phyloP scores from a whole-genome alignment of 139 green algal species.

The Ettlia oleoabundans region DNA sequence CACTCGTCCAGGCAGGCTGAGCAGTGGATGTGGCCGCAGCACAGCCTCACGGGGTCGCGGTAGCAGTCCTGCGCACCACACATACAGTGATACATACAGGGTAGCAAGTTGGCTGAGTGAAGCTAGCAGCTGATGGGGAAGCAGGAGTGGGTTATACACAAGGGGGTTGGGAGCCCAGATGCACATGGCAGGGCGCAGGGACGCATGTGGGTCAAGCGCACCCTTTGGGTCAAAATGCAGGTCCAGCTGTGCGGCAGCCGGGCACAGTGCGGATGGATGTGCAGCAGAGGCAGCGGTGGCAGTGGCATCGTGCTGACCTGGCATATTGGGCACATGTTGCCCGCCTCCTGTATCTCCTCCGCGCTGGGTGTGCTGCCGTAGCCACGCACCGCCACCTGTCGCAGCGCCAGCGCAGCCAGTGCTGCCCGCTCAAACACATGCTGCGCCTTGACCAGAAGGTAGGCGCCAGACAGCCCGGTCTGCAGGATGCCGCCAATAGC shows the following conservation, averaged over 20 bases:
- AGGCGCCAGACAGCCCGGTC: conserved; percentile 3
- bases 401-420: conserved; percentile 43
- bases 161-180: background rate
- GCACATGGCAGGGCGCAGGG: too few species aligned
- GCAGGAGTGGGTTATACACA: background rate
- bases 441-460: conserved; percentile 22
- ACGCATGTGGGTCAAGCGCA: background rate
- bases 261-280: too few species aligned
- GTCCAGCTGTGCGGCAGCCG: too few species aligned
- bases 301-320: conserved; percentile 55
- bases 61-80: conserved; percentile 45
- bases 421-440: conserved; percentile 41
- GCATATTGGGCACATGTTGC: conserved; percentile 83
- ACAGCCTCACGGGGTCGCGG: conserved; percentile 58
- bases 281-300: background rate
- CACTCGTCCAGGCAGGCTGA: conserved; percentile 80
- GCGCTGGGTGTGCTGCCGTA: conserved; percentile 58
- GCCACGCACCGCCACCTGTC: conserved; percentile 38
- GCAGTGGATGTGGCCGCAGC: conserved; percentile 84
- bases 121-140: background rate
- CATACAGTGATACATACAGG: background rate
- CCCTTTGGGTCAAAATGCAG: too few species aligned
- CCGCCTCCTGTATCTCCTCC: conserved; percentile 54
- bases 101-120: too few species aligned
- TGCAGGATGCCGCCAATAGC: background rate